A percentile compares a stretch with the other conserved stretches of the same genome.
Evolutionary conservation across 2,329 filamentous ascomycete genomes (phyloP).

Genomic region (Beauveria australis): DNA sequence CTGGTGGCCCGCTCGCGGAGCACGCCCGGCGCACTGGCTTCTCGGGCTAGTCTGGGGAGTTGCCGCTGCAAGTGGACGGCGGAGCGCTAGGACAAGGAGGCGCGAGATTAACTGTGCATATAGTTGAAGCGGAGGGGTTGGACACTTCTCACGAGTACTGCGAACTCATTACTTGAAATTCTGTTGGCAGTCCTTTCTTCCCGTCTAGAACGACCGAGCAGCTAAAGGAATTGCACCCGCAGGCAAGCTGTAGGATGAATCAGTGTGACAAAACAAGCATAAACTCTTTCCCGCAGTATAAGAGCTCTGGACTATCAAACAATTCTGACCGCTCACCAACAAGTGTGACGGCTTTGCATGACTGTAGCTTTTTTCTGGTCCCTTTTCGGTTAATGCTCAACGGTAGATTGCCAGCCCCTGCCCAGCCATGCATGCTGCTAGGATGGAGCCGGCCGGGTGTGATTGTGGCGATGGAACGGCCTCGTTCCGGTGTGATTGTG

Average conservation of each 20-base stretch:
- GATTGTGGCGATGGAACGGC: slow-evolving; percentile 5
- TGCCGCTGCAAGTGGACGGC: not conserved
- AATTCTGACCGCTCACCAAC: not conserved
- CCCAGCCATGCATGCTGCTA: not conserved
- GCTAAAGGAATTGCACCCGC: not conserved
- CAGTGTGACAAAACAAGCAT: not conserved
- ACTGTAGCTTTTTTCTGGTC: not conserved
- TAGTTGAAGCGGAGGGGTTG: not conserved
- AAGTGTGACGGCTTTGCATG: not conserved
- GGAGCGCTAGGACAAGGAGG: not conserved
- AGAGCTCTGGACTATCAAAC: not conserved
- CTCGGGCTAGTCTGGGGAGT: not conserved
- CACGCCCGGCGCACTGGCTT: not conserved
- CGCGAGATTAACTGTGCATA: not conserved
- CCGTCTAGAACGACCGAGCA: not conserved
- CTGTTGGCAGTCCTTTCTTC: not conserved
- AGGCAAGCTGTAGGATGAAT: not conserved
- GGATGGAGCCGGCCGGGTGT: not conserved
- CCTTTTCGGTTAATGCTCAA: not conserved
- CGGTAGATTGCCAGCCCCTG: not conserved
- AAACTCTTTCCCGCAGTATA: not conserved
- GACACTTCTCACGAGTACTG: too few species aligned
- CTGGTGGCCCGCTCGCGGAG: not conserved
- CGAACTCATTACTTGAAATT: not conserved
- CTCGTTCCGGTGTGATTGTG: slow-evolving; percentile 4